phyloP scores from a whole-genome alignment of 805 yeast species.

The Saccharomycopsis sp. region DNA sequence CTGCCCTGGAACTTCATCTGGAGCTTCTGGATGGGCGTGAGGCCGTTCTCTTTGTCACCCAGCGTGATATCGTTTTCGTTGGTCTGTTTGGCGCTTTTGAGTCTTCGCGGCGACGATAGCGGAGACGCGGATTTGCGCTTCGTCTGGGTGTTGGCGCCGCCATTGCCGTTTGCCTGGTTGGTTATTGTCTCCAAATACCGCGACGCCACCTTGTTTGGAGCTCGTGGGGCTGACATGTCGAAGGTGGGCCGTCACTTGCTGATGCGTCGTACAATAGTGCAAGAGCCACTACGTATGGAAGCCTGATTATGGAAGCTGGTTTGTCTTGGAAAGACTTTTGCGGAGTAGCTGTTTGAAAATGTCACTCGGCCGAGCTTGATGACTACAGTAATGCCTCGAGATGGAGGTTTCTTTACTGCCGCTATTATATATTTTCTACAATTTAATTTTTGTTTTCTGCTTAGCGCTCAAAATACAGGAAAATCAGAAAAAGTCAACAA shows the following conservation, averaged over 20 bases:
- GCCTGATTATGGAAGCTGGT: too few relatives aligned
- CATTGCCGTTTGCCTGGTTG: slow-evolving; percentile 5
- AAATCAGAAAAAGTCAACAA: not conserved
- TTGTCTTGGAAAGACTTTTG: too few relatives aligned
- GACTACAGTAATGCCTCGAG: too few relatives aligned
- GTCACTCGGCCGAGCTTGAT: too few relatives aligned
- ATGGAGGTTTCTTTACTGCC: not conserved
- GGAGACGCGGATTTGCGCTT: slow-evolving; percentile 11
- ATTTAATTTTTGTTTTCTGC: not conserved
- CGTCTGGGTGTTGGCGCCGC: not conserved
- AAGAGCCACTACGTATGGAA: too few relatives aligned
- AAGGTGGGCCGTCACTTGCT: not conserved
- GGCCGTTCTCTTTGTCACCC: not conserved
- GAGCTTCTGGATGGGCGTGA: slow-evolving; percentile 9
- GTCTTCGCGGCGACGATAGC: slow-evolving; percentile 8
- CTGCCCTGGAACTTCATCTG: slow-evolving; percentile 7
- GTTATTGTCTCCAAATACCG: slow-evolving; percentile 18
- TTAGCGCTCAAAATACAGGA: not conserved
- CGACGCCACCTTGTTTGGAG: slow-evolving; percentile 11
- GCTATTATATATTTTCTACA: not conserved
- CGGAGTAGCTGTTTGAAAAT: too few relatives aligned
- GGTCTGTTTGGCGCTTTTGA: slow-evolving; percentile 1
- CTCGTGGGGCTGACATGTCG: not conserved
- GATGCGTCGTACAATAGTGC: too few relatives aligned
- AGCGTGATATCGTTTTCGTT: not conserved